Evolutionary conservation across 1,284 basidiomycete genomes (phyloP).

Genomic region (Apiotrichum siamense): DNA sequence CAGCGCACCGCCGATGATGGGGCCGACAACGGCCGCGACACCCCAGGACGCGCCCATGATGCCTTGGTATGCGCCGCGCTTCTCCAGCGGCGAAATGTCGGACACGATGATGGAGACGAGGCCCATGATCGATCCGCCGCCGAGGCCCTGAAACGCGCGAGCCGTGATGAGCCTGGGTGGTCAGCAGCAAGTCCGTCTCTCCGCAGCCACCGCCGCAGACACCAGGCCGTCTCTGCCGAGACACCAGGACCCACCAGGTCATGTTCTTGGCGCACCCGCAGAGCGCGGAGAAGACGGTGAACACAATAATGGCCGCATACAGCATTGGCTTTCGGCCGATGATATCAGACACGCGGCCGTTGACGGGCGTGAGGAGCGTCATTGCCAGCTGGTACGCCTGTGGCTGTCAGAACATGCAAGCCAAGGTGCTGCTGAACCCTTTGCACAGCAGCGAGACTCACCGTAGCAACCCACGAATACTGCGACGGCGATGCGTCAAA

Average conservation of each 20-base stretch:
- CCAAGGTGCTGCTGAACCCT: not conserved
- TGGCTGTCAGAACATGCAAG: not conserved
- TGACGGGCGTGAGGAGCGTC: slow-evolving; percentile 34
- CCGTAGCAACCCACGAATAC: slow-evolving; percentile 34
- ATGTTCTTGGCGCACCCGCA: slow-evolving; percentile 41
- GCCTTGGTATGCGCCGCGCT: slow-evolving; percentile 46
- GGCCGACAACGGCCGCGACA: slow-evolving; percentile 47
- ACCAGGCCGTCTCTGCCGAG: not conserved
- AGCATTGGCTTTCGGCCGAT: slow-evolving; percentile 41
- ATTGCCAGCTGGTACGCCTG: slow-evolving; percentile 35
- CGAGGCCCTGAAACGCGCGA: slow-evolving; percentile 39
- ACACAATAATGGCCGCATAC: slow-evolving; percentile 36
- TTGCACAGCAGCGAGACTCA: slow-evolving; percentile 2
- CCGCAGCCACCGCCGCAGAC: too few relatives aligned
- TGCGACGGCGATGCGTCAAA: slow-evolving; percentile 31
- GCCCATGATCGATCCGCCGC: slow-evolving; percentile 39
- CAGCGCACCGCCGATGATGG: slow-evolving; percentile 44
- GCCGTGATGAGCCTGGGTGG: slow-evolving; percentile 26
- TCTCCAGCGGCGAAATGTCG: slow-evolving; percentile 39
- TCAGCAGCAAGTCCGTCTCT: too few relatives aligned
- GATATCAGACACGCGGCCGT: slow-evolving; percentile 41
- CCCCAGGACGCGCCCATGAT: slow-evolving; percentile 48
- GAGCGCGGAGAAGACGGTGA: slow-evolving; percentile 34
- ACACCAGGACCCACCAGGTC: slow-evolving; percentile 15
- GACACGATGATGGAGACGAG: slow-evolving; percentile 18